Percentiles rank a stretch among this genome's conserved stretches.
These are phyloP conservation scores for Trichosporon asahii DNA, from an alignment of 1,284 basidiomycete species.

Conservation along the genomic window DNA sequence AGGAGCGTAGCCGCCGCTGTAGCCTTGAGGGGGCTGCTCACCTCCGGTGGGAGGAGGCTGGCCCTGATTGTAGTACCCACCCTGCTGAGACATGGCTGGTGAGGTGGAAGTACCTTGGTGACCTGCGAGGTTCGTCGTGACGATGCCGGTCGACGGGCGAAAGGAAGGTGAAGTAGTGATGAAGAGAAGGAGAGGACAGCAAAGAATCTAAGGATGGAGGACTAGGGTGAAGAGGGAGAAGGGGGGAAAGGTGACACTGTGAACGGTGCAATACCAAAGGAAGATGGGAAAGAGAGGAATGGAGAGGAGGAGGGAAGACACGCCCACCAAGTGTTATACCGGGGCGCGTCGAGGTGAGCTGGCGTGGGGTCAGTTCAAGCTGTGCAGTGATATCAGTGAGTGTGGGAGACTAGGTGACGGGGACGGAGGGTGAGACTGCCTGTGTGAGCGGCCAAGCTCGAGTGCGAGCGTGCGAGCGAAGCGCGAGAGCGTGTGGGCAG, in stretches of 20 bases:
- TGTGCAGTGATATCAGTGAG: not conserved
- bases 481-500: not conserved
- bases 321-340: not conserved
- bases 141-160: not conserved
- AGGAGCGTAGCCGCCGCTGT: not conserved
- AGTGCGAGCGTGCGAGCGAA: slow-evolving; percentile 2
- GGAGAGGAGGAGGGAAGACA: not conserved
- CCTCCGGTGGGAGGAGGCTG: not conserved
- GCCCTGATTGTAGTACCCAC: not conserved
- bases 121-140: not conserved
- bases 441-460: not conserved
- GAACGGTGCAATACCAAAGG: not conserved
- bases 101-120: not conserved
- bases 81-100: not conserved
- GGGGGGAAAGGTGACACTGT: not conserved
- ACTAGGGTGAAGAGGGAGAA: not conserved
- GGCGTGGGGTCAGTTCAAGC: not conserved
- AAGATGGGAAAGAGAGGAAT: not conserved
- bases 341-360: not conserved
- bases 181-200: not conserved
- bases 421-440: not conserved
- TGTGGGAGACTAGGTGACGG: not conserved
- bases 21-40: not conserved
- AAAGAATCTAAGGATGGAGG: not conserved
- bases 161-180: not conserved